Evolutionary conservation across 768 basidiomycete species (phyloP).

Genomic region (Rhizopogon roseolus): DNA sequence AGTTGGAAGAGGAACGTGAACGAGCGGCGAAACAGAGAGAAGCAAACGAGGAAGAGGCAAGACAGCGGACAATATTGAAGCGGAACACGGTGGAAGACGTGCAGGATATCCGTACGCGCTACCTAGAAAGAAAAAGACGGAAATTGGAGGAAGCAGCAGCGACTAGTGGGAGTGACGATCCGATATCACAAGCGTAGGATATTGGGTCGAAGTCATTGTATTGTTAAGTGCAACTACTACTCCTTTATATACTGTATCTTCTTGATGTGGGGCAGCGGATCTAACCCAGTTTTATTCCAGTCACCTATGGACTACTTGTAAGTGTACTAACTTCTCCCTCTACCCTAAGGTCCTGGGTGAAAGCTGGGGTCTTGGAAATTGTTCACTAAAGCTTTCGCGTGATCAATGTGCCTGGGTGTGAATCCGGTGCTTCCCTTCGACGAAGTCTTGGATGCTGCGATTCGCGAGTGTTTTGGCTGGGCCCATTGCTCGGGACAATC

Average conservation of each 20-base stretch:
- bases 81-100: slow-evolving; percentile 76
- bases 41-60: slow-evolving; percentile 57
- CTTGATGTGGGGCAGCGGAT: no score
- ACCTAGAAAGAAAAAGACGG: slow-evolving; percentile 74
- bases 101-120: slow-evolving; percentile 69
- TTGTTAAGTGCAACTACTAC: background rate
- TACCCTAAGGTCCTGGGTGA: no score
- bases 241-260: background rate
- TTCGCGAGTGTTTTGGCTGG: no score
- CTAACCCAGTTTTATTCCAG: no score
- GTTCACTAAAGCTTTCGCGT: no score
- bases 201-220: background rate
- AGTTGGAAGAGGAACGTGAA: slow-evolving; percentile 72
- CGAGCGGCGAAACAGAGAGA: slow-evolving; percentile 53
- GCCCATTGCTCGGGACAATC: no score
- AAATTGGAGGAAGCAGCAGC: slow-evolving; percentile 48
- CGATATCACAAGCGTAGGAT: slow-evolving; percentile 5
- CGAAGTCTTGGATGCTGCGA: no score
- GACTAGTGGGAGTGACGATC: slow-evolving; percentile 2
- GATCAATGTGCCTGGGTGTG: no score
- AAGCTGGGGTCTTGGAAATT: no score
- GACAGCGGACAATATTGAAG: slow-evolving; percentile 61
- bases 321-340: no score
- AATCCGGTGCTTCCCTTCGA: no score
- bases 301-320: no score